Percentiles rank a stretch among this genome's conserved stretches.
These are phyloP conservation scores for Fusarium papillatum DNA, from an alignment of 2,329 filamentous ascomycete genomes.

Conservation along the genomic window DNA sequence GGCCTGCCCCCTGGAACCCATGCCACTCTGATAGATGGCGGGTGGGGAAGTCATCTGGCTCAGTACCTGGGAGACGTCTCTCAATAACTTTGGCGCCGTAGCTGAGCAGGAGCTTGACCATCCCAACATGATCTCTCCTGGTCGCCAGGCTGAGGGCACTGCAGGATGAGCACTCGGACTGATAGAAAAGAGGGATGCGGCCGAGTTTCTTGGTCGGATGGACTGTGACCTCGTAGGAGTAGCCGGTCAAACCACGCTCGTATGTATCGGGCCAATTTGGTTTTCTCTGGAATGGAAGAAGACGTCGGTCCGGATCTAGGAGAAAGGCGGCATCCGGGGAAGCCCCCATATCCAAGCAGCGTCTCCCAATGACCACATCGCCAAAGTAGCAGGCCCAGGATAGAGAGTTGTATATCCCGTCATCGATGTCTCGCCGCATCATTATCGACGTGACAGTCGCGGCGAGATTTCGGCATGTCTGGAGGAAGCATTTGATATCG, in stretches of 20 bases:
- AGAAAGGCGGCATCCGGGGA: background rate
- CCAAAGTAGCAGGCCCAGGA: background rate
- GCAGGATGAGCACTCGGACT: background rate
- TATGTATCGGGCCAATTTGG: background rate
- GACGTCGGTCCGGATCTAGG: background rate
- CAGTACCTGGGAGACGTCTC: background rate
- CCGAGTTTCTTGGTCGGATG: background rate
- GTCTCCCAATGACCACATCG: background rate
- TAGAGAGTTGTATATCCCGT: background rate
- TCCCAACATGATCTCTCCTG: background rate
- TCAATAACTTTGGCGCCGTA: background rate
- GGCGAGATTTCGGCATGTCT: background rate
- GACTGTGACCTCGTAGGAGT: background rate
- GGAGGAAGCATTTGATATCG: background rate
- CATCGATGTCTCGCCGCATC: background rate
- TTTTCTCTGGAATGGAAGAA: background rate
- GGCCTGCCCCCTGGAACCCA: background rate
- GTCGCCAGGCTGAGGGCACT: background rate
- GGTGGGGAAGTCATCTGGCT: background rate
- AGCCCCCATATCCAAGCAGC: background rate
- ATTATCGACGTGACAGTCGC: background rate
- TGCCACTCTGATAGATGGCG: background rate
- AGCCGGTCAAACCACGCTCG: background rate
- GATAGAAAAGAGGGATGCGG: background rate
- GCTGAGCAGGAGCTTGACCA: background rate